phyloP scores from a whole-genome alignment of 306 rosid species.

The Urtica urens region DNA sequence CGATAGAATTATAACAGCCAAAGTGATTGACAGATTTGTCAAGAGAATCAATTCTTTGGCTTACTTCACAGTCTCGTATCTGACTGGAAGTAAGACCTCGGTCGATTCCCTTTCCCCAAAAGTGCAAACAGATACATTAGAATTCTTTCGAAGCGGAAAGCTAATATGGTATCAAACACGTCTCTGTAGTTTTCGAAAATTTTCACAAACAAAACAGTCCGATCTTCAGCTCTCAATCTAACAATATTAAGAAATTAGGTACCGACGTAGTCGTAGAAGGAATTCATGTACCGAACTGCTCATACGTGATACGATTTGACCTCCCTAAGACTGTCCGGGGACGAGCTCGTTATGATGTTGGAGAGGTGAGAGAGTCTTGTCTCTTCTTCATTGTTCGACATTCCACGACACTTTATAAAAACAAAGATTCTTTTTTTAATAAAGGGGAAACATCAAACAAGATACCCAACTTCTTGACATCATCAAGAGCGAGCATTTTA shows the following conservation, averaged over 20 bases:
- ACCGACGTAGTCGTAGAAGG: conserved; percentile 97
- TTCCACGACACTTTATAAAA: background rate
- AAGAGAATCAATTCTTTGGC: conserved; percentile 46
- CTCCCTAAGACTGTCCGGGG: conserved; percentile 84
- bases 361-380: conserved; percentile 83
- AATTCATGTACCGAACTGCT: conserved; percentile 78
- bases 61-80: conserved; percentile 63
- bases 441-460: conserved; percentile 77
- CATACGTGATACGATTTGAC: conserved; percentile 84
- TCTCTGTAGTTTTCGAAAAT: no score
- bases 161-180: no score
- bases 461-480: conserved; percentile 62
- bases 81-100: conserved; percentile 67
- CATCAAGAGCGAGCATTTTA: conserved; percentile 59
- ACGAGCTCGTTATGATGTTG: conserved; percentile 72
- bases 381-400: conserved; percentile 13
- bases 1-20: conserved; percentile 71
- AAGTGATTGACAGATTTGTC: conserved; percentile 61
- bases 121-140: conserved; percentile 63
- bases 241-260: conserved; percentile 65
- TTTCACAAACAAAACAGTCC: no score
- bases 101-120: conserved; percentile 49
- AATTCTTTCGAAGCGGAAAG: conserved; percentile 68
- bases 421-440: conserved; percentile 1
- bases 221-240: no score